phyloP scores from a whole-genome alignment of 306 rosid species.

The Vigna trinervia region DNA sequence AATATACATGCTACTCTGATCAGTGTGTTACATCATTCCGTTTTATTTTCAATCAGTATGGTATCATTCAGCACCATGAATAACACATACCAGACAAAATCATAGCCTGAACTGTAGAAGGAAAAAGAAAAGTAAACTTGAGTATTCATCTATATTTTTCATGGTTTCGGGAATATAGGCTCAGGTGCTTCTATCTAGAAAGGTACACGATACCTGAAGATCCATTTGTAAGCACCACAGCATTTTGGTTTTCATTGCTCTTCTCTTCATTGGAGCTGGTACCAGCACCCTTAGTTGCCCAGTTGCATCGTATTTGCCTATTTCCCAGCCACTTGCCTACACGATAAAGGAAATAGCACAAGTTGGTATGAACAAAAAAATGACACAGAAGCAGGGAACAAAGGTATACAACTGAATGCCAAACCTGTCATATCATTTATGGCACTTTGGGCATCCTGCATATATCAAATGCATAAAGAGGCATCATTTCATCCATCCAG shows the following conservation, averaged over 20 bases:
- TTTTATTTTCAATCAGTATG: constrained; percentile 5
- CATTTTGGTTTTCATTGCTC: constrained; percentile 61
- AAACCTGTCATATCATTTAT: constrained; percentile 72
- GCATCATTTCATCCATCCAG: constrained; percentile 36
- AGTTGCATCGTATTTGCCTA: constrained; percentile 70
- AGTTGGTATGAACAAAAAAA: constrained; percentile 25
- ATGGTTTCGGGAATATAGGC: constrained; percentile 9
- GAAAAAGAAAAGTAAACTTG: constrained; percentile 6
- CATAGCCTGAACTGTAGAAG: constrained; percentile 10
- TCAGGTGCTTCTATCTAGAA: constrained; percentile 7
- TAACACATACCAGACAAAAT: constrained; percentile 29
- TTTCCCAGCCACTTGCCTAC: constrained; percentile 73
- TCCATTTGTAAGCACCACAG: constrained; percentile 69
- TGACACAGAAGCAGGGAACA: constrained; percentile 16
- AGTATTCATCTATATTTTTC: constrained; percentile 32
- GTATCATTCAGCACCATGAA: constrained; percentile 20
- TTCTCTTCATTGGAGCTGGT: constrained; percentile 58
- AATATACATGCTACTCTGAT: constrained; percentile 17
- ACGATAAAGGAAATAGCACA: constrained; percentile 41
- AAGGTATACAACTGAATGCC: constrained; percentile 42
- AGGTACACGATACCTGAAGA: constrained; percentile 58
- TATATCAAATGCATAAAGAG: constrained; percentile 41
- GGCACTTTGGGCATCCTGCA: constrained; percentile 72
- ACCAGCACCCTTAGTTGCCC: constrained; percentile 72
- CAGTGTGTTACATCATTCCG: background rate